Base-by-base conservation (phyloP, 352 stramenopile species). In the Phytopythium aichiense region DNA sequence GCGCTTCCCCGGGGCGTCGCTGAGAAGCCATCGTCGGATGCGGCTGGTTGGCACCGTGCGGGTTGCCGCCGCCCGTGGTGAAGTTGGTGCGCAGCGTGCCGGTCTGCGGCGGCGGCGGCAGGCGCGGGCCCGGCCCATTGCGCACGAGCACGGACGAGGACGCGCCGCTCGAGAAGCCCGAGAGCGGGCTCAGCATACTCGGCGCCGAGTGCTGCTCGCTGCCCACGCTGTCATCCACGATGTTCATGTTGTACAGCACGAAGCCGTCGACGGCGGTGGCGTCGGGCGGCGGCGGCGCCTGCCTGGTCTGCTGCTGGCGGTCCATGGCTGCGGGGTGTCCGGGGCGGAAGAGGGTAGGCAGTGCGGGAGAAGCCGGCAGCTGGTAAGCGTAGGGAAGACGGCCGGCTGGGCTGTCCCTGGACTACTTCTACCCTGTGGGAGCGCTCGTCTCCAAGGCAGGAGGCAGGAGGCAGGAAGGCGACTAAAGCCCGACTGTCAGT, bases 61-160 rank as follows among this genome's bases (percentile, higher is more conserved):
- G 58, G 37, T 68, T 58, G 37, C 58, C 67, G 0, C 65, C 68
- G 1, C 64, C 65, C 0, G 79, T 81, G 56, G 75, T 91, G 53
- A 91, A 91, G 67, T 91, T 91, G 20, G 81, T 87, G 15, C 79
- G 77, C n/a, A 88, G 58, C 38, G 77, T 74, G 0, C 66, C 77
- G 2, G 79, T 74, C 58, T 87, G 68, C 7, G 75, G 81, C 40
- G 79, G 74, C 38, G 72, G 77, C 48, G 74, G 66, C 12, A 74
- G 64, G 12, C 75, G 65, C 22, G 68, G 58, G 43, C 71, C 72
- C 25, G 68, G 31, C 16, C 61, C 62, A 22, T 51, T 38, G n/a
- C 65, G 63, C 37, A 76, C 73, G 57, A 74, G 58, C 56, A 73
- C 68, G 18, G 71, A 78, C 12, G 71, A 78, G 18, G 60, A 58